Evolutionary conservation across 169 alveolate species (phyloP).

Genomic region (Cyclospora cayetanensis): DNA sequence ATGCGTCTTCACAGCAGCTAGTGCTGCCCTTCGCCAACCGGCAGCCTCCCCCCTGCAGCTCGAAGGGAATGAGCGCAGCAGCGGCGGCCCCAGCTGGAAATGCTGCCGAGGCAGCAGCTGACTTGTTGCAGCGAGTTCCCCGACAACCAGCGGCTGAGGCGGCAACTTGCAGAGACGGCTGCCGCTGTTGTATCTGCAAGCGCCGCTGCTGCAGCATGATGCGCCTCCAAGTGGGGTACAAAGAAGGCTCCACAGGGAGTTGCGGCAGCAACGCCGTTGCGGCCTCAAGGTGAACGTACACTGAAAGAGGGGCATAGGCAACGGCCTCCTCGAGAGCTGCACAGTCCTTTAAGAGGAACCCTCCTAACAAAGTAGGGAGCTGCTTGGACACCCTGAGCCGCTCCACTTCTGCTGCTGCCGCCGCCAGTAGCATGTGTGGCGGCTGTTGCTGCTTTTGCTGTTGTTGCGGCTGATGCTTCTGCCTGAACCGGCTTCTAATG

Average conservation of each 20-base stretch:
- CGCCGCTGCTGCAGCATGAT: conserved; percentile 48
- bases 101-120: not conserved
- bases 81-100: not conserved
- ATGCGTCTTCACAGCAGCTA: conserved; percentile 78
- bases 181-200: conserved; percentile 8
- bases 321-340: conserved; percentile 71
- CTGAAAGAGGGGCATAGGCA: conserved; percentile 67
- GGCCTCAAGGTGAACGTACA: conserved; percentile 65
- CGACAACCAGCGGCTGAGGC: not conserved
- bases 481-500: not conserved
- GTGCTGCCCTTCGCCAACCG: conserved; percentile 42
- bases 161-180: not conserved
- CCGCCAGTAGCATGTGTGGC: not conserved
- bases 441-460: conserved; percentile 28
- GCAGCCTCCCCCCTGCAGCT: conserved; percentile 46
- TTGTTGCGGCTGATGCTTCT: conserved; percentile 48
- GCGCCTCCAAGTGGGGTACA: conserved; percentile 43
- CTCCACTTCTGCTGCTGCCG: conserved; percentile 53
- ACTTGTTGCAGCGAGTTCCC: not conserved
- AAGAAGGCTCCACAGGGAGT: conserved; percentile 32
- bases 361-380: not conserved
- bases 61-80: not conserved
- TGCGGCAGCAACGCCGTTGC: conserved; percentile 27
- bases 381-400: conserved; percentile 4
- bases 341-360: conserved; percentile 61